Evolutionary conservation across 2,329 filamentous ascomycete genomes (phyloP), one percentile per base, ranked within the genome.

Genomic region (Mycogone perniciosa): DNA sequence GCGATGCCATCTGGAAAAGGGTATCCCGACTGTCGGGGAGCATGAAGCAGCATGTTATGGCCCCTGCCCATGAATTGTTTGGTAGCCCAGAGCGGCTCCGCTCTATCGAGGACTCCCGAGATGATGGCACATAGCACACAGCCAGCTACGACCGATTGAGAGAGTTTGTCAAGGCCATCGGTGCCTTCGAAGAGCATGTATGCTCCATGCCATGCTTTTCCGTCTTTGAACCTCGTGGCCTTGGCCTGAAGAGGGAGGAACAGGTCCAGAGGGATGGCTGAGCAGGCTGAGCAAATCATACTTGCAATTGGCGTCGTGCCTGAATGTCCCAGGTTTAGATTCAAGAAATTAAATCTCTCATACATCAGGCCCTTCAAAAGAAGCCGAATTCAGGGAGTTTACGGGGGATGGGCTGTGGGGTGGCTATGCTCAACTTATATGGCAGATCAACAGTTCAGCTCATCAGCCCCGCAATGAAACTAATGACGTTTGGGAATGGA

Each of bases 221-320:
- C 42, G 30, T 44, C 30, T 34, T 44, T 44, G 42, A 44, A 44
- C 30, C 42, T 44, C 11, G 26, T 44, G 10, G 42, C 42, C 20
- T 44, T 44, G 42, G 42, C 42, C 10, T 34, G 6, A 30, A 31
- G 27, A 7, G 42, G 42, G 3, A 44, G 29, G 30, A 44, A 44
- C 29, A 44, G 42, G 42, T 44, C 42, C 5, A 44, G 42, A 6
- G 42, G 42, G 8, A 44, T 34, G 29, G 42, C 27, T 5, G n/a
- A 10, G 31, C 42, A 44, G 11, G 42, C 30, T 3, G 20, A 4
- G 42, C 42, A 44, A 34, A 44, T 44, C 42, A 44, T 44, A 7
- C 10, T 42, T 20, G 35, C 45, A 7, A 37, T 20, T 42, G 13
- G 6, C 13, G n/a, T 42, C 35, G 1, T 38, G 11, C 20, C 7